These are phyloP conservation scores for Neonectria sp. DNA, from an alignment of 2,329 filamentous ascomycete species.

Conservation along the genomic window DNA sequence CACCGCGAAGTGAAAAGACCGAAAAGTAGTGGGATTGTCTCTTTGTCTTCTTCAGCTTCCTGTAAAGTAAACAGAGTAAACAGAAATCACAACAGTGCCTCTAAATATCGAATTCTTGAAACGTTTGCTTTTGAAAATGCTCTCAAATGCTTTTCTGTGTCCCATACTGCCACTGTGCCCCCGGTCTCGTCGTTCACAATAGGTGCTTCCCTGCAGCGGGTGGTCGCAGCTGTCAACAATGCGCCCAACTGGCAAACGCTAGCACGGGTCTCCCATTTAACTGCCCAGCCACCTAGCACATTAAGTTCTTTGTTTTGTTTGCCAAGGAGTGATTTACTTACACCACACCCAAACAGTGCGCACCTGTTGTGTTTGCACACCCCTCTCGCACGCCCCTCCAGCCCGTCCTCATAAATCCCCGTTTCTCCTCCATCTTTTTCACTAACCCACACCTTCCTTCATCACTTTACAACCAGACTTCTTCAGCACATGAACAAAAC, in stretches of 20 bases:
- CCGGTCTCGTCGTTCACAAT: background rate
- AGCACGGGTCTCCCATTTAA: background rate
- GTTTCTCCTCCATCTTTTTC: background rate
- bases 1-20: background rate
- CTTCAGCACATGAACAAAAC: constrained; percentile 17
- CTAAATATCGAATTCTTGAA: background rate
- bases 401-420: background rate
- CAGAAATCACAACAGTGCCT: background rate
- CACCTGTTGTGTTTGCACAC: background rate
- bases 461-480: background rate
- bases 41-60: too few species aligned
- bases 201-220: background rate
- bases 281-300: background rate
- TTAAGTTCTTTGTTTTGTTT: background rate
- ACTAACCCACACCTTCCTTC: background rate
- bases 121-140: background rate
- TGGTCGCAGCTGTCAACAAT: background rate
- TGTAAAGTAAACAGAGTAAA: background rate
- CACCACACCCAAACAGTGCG: background rate
- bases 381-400: too few species aligned
- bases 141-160: too few species aligned
- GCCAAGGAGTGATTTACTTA: background rate
- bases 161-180: background rate
- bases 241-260: background rate
- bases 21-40: background rate